Conservation (phyloP, 2,329 filamentous ascomycete species). For the Tympanopsis confertula region DNA sequence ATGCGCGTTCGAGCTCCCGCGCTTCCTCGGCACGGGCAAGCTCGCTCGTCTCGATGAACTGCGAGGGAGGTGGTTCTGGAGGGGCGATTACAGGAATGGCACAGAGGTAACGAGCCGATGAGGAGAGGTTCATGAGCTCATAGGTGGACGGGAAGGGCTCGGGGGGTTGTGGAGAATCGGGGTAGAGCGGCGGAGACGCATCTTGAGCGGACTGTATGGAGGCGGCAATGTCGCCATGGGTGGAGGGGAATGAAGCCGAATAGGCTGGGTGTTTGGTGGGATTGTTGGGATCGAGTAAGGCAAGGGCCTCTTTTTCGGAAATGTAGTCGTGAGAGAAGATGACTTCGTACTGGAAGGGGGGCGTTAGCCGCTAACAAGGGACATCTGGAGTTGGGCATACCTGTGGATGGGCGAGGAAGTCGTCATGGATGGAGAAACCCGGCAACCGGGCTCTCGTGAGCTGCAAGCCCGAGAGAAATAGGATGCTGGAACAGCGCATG, state of each 20-base stretch:
- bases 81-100: constrained; percentile 59
- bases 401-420: constrained; percentile 77
- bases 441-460: constrained; percentile 35
- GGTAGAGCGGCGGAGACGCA: neutral
- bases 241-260: constrained; percentile 23
- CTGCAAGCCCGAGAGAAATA: constrained; percentile 30
- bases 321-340: constrained; percentile 64
- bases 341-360: constrained; percentile 58
- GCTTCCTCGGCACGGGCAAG: constrained; percentile 64
- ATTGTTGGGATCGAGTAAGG: constrained; percentile 35
- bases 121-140: constrained; percentile 61
- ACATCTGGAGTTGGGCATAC: constrained; percentile 29
- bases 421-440: constrained; percentile 76
- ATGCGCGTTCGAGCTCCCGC: constrained; percentile 68
- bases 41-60: constrained; percentile 56
- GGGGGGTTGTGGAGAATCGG: constrained; percentile 10
- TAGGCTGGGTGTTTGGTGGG: constrained; percentile 7
- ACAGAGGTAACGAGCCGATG: constrained; percentile 66
- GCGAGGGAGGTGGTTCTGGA: constrained; percentile 33
- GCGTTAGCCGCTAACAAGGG: neutral
- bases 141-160: constrained; percentile 35
- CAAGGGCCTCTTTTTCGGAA: constrained; percentile 56
- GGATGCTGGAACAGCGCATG: constrained; percentile 38
- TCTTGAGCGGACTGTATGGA: constrained; percentile 3
- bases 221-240: constrained; percentile 13